Evolutionary conservation across 139 green algal genomes (phyloP), one percentile per base, ranked within the genome.

Genomic region (Chlorella sp.): DNA sequence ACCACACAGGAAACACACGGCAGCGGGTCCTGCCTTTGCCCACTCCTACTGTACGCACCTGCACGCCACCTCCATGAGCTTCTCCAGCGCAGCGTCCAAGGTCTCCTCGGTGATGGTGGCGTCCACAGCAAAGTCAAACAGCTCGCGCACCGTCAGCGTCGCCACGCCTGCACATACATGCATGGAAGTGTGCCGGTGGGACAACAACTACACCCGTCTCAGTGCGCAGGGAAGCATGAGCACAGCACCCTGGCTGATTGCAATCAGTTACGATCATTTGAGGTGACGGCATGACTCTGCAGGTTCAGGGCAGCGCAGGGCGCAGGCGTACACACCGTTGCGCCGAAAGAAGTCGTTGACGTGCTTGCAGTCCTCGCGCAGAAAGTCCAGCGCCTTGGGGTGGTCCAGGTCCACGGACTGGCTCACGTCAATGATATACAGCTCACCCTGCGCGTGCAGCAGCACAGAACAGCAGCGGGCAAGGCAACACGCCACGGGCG

Each of bases 101-200:
- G 91, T 91, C n/a, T 82, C 79, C 2, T 90, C 80, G 31, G 73
- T 89, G 67, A 99, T 89, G 68, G 76, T 79, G 0, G 94, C 91
- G 82, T 99, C 96, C 35, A 95, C 92, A 30, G 90, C 87, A 83
- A 97, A 99, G 62, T 99, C 96, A 83, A 99, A 99, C 42, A 98
- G 83, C 87, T 99, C 95, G 5, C 91, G 74, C 64, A 91, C 88
- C 0, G 84, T 91, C 69, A 98, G 82, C 27, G 87, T 67, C 3
- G 74, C 74, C 66, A 79, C 67, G 27, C 67, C 74, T 78, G 73
- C 14, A 65, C 17, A n/a, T n/a, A n/a, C n/a, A n/a, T n/a, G n/a
- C n/a, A n/a, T n/a, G n/a, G n/a, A n/a, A n/a, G n/a, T n/a, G n/a
- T n/a, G n/a, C n/a, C n/a, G n/a, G n/a, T n/a, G n/a, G n/a, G n/a